Percentiles rank a stretch among this genome's conserved stretches.
These are phyloP conservation scores for Panicum hallii DNA, from an alignment of 202 grass and related monocot species.

Conservation along the genomic window DNA sequence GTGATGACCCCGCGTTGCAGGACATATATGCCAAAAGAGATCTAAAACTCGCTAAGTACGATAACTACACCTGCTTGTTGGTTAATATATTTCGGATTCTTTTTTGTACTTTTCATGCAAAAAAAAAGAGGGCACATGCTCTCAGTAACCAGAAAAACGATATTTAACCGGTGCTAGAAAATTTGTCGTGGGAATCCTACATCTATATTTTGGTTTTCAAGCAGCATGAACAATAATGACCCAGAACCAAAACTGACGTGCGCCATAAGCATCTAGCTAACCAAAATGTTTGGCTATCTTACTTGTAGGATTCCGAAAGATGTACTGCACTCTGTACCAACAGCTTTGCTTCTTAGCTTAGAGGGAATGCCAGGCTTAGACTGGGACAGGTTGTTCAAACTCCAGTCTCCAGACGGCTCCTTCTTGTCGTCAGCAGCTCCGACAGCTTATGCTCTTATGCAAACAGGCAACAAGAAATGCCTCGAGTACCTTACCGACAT, in stretches of 20 bases:
- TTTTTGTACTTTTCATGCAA: neutral
- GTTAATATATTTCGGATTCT: neutral
- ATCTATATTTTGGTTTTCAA: neutral
- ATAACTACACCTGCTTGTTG: no score
- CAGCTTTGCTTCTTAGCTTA: constrained; percentile 61
- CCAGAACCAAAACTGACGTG: no score
- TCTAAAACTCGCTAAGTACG: constrained; percentile 57
- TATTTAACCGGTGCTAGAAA: no score
- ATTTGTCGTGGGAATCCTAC: no score
- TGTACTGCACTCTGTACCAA: constrained; percentile 58
- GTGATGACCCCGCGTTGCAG: constrained; percentile 43
- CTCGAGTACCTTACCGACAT: constrained; percentile 49
- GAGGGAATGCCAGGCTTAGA: constrained; percentile 62
- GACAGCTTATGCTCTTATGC: constrained; percentile 59
- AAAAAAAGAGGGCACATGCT: no score
- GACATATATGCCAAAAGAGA: constrained; percentile 52
- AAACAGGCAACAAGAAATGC: constrained; percentile 53
- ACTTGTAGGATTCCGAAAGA: constrained; percentile 59
- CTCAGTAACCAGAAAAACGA: no score
- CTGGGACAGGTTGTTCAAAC: constrained; percentile 44
- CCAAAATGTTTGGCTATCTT: neutral
- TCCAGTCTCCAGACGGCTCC: constrained; percentile 57
- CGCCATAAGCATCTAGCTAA: no score
- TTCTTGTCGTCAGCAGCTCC: constrained; percentile 62
- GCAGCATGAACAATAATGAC: no score